Conservation (phyloP, 1,139 yeast genomes). For the Yamadazyma sp. region DNA sequence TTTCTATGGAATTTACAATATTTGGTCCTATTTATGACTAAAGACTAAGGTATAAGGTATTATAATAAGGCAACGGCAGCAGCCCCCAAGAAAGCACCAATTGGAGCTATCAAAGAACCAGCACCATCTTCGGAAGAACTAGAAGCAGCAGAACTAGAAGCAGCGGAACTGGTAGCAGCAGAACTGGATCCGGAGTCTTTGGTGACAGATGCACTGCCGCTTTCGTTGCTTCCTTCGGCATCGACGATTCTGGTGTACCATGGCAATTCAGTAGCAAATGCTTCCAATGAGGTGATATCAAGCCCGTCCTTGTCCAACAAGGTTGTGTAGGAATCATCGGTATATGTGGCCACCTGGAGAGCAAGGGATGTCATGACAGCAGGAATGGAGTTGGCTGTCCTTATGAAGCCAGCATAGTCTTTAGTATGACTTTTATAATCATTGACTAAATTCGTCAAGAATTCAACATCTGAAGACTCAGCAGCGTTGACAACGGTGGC, state of each 20-base stretch:
- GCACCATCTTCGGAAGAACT: constrained; percentile 16
- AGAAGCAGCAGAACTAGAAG: constrained; percentile 6
- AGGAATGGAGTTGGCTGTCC: constrained; percentile 36
- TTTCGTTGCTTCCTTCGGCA: constrained; percentile 12
- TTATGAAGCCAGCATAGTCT: constrained; percentile 31
- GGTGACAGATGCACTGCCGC: constrained; percentile 6
- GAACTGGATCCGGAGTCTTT: constrained; percentile 11
- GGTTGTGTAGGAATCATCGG: constrained; percentile 42
- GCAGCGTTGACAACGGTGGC: constrained; percentile 26
- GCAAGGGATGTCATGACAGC: constrained; percentile 38
- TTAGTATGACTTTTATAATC: constrained; percentile 29
- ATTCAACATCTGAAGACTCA: constrained; percentile 28
- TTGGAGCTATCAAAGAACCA: constrained; percentile 24
- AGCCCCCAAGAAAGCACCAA: constrained; percentile 38
- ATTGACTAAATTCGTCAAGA: constrained; percentile 41
- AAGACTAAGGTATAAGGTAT: constrained; percentile 3
- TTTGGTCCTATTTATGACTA: constrained; percentile 34
- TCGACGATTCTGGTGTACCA: constrained; percentile 39
- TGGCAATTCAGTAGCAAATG: constrained; percentile 42
- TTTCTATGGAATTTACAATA: constrained; percentile 45
- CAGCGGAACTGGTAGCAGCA: constrained; percentile 8
- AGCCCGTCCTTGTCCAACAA: constrained; percentile 28
- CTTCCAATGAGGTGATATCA: constrained; percentile 26
- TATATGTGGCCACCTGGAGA: constrained; percentile 36
- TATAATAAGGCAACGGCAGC: constrained; percentile 37